Evolutionary conservation across 2,329 filamentous ascomycete species (phyloP), one percentile per base, ranked within the genome.

Genomic region (Exophiala aquamarina): DNA sequence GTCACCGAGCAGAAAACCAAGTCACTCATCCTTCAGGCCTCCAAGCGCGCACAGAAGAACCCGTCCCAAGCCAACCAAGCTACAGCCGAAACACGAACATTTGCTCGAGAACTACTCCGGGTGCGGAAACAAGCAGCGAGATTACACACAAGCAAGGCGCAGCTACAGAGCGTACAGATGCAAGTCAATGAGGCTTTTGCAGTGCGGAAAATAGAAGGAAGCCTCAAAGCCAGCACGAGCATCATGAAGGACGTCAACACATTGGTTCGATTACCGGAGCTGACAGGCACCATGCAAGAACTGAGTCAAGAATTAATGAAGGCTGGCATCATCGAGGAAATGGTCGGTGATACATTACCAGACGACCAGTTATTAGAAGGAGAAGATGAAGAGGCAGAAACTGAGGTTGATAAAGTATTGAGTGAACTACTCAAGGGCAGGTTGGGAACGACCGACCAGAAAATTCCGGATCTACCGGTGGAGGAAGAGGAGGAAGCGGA

Each of bases 181-280:
- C 93, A 97, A 71, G 92, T 98, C 63, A 89, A 91, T 63, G 92
- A 97, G 72, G 91, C 93, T 1, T 97, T 97, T 68, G 88, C 89
- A 2, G 85, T 97, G 61, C 84, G 89, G 59, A 95, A 95, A 76
- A 97, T 98, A 55, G 91, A 97, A 70, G 92, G 91, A 36, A 90
- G 86, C 62, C 90, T 98, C 63, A 81, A 82, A 58, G 85, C 87
- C 33, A 89, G 84, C 59, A 91, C 92, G 7, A 87, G 88, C 35
- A 91, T 98, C 59, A 97, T 98, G 93, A 92, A 91, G 70, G 90
- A 97, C 66, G 89, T 98, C 50, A 97, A 97, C 68, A 80, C 78
- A 13, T 76, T 97, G 19, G 83, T 96, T 40, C 78, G 85, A 20
- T 70, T 98, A 59, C 93, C 93, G 9, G 87, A 95, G 71, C 75